Percentiles rank a stretch among this genome's conserved stretches.
Evolutionary conservation across 352 stramenopile species (phyloP).

Genomic region (Thraustochytrium striatum): DNA sequence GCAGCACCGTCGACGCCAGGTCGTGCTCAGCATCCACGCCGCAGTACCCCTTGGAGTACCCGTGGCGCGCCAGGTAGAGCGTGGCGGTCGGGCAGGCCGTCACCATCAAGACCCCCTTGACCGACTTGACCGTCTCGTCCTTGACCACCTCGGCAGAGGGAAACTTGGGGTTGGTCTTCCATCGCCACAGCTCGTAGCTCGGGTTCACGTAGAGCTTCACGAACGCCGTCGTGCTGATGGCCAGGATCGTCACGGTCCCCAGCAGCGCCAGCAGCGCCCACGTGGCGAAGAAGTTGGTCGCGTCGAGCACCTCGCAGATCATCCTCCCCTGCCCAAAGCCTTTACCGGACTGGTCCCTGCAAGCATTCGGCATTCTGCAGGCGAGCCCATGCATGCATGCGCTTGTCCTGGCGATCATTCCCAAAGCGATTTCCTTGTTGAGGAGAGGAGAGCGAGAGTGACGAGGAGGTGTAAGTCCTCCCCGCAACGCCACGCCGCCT

Average conservation of each 20-base stretch:
- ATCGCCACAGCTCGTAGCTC: conserved; percentile 35
- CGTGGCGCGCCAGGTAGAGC: conserved; percentile 5
- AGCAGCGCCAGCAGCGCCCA: not conserved
- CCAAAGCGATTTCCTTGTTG: no score
- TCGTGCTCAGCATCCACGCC: not conserved
- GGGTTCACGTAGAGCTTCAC: not conserved
- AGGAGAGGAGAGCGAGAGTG: no score
- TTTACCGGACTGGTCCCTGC: no score
- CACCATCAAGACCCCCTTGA: conserved; percentile 47
- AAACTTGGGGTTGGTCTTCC: conserved; percentile 51
- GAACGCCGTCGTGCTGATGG: not conserved
- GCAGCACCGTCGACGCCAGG: conserved; percentile 1
- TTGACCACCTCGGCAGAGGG: conserved; percentile 43
- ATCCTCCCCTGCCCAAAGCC: no score
- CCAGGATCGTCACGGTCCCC: not conserved
- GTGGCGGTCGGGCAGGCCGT: conserved; percentile 33
- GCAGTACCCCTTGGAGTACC: conserved; percentile 49
- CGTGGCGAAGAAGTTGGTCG: not conserved
- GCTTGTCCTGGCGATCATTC: no score
- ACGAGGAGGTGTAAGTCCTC: no score
- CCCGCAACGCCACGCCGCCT: no score
- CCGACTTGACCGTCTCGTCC: conserved; percentile 49
- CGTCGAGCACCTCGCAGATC: not conserved
- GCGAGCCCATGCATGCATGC: no score
- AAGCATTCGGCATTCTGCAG: no score